These are phyloP conservation scores for Boletus vinaceobasis DNA, from an alignment of 768 basidiomycete species.

Conservation along the genomic window DNA sequence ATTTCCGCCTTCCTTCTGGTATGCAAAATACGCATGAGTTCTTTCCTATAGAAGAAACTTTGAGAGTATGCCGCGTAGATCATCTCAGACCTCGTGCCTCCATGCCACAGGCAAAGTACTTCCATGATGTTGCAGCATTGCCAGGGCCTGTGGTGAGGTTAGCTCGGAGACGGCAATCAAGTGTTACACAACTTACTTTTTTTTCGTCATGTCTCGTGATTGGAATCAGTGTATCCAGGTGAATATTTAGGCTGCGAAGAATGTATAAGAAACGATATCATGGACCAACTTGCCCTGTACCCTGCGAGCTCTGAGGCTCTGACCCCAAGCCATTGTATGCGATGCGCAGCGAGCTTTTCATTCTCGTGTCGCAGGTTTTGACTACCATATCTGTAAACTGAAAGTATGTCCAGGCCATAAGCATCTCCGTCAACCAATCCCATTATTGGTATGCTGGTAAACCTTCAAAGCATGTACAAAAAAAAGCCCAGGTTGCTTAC, in stretches of 20 bases:
- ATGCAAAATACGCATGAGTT: slow-evolving; percentile 78
- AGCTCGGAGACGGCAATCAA: neutral
- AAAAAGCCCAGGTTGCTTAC: slow-evolving; percentile 39
- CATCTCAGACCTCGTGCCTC: slow-evolving; percentile 48
- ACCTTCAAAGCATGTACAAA: neutral
- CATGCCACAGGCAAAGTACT: slow-evolving; percentile 53
- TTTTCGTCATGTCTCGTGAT: slow-evolving; percentile 69
- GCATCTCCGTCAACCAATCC: slow-evolving; percentile 89
- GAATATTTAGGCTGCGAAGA: slow-evolving; percentile 52
- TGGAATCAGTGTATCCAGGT: slow-evolving; percentile 59
- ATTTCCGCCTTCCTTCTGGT: slow-evolving; percentile 90
- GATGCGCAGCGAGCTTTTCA: slow-evolving; percentile 58
- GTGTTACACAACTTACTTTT: slow-evolving; percentile 48
- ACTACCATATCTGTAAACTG: slow-evolving; percentile 84
- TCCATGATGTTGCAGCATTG: slow-evolving; percentile 51
- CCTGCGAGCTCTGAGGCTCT: slow-evolving; percentile 60
- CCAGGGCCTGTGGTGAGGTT: slow-evolving; percentile 48
- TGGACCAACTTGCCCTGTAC: slow-evolving; percentile 37
- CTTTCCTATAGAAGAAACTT: slow-evolving; percentile 49
- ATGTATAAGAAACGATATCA: neutral
- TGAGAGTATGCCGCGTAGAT: neutral
- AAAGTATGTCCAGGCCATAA: slow-evolving; percentile 88
- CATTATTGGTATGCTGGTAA: slow-evolving; percentile 66
- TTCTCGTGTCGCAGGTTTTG: slow-evolving; percentile 66
- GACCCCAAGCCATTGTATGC: slow-evolving; percentile 81